Base-by-base conservation (phyloP, 2,329 filamentous ascomycete species). In the Parastagonospora avenae region DNA sequence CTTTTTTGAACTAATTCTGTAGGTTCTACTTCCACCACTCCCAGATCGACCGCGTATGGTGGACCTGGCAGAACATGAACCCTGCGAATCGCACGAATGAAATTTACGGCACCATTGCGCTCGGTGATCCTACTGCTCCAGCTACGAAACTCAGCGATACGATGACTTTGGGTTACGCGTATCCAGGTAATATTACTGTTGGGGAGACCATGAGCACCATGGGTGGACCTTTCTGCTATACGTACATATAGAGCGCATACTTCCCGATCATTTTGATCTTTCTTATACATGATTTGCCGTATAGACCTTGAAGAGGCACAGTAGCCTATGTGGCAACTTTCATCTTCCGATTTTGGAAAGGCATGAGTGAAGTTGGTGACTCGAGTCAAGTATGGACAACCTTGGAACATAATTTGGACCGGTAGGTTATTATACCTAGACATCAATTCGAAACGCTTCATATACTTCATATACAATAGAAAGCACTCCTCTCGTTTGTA, bases 61-160 rank as follows among this genome's bases (percentile, higher is more conserved):
- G 76, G 77, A 78, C 77, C 32, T 81, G 79, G 79, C 78, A 81
- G 62, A 78, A 76, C 49, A 57, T 76, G 41, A 68, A 77, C 48
- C 67, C 67, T 31, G 54, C 64, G 29, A 59, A 67, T 24, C 71
- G 78, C 10, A 70, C 71, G 39, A 66, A 70, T 36, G 66, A 64
- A 28, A 75, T 80, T 50, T 64, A 67, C 35, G 69, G 66, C 24
- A 79, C 78, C 2, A 79, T 74, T n/a, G 67, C 64, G 7, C 77
- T 79, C 2, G 72, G 76, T 15, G 67, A 77, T 33, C 76, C 78
- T 2, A 68, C 75, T 2, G 76, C 75, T 12, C 57, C 74, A 2
- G 75, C 76, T 42, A 74, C 77, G 29, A 79, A 76, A n/a, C 67
- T 82, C n/a, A 70, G 74, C 10, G 76, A 79, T 35, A 56, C 60